Base-by-base conservation (phyloP, 2,329 filamentous ascomycete species). In the Pezicula carpinea region DNA sequence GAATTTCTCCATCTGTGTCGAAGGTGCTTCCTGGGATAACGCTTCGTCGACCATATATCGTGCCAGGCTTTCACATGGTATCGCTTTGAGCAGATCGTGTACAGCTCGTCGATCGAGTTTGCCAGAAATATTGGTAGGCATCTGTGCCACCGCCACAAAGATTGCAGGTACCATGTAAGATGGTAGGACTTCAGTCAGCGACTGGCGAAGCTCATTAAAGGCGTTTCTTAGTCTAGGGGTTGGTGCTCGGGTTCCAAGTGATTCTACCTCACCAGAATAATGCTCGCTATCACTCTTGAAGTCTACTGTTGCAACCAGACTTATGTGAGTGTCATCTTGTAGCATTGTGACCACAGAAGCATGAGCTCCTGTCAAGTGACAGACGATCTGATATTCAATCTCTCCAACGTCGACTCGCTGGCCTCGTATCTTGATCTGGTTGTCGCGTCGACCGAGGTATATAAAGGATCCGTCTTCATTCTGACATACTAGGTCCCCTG, bases 361-460 rank as follows among this genome's bases (percentile, higher is more conserved):
- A n/a, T 34, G 6, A 36, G 23, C 40, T 23, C 40, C 46, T 15
- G 26, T 17, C 5, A 48, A 26, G 22, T 33, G 39, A 19, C 13
- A n/a, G 13, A 33, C 32, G n/a, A 48, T 38, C 19, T 42, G 32
- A 40, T 45, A 45, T 35, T 55, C 53, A n/a, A 85, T 83, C 60
- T 84, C 81, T 15, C 75, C 76, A 50, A 83, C 76, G 53, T 85
- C 81, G 4, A 85, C 68, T 34, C 81, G 67, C 56, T 84, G 81
- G 1, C 81, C 81, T 31, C 79, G 74, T 17, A 85, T 66, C 58
- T 85, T 85, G 48, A 82, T 73, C 61, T 85, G 81, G 29, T 80
- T 77, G 56, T 85, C 81, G 39, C 75, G 74, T 13, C 81, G 73
- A 7, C 81, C 80, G 36, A 81, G 64, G 59, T 83, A 84, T 26